phyloP scores from a whole-genome alignment of 768 basidiomycete species.

The Lactifluus pinguis region DNA sequence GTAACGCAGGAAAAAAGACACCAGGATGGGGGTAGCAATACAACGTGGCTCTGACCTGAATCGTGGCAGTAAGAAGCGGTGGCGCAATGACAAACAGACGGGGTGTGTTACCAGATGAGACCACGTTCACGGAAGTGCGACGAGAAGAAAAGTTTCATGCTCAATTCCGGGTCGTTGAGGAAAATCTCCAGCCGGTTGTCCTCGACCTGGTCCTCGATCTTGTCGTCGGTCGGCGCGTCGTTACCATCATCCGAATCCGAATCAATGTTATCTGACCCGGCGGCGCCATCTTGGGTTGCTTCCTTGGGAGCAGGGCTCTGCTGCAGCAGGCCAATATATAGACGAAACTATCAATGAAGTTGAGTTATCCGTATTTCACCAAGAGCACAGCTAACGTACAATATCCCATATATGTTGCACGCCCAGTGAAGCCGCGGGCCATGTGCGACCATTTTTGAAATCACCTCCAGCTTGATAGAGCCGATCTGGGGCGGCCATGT shows the following conservation, averaged over 20 bases:
- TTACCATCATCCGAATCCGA: constrained; percentile 23
- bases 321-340: constrained; percentile 46
- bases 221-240: constrained; percentile 17
- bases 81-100: neutral
- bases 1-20: constrained; percentile 53
- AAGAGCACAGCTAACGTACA: constrained; percentile 29
- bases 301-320: constrained; percentile 20
- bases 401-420: constrained; percentile 53
- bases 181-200: constrained; percentile 36
- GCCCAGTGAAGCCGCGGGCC: constrained; percentile 27
- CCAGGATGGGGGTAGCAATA: constrained; percentile 40
- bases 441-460: constrained; percentile 38
- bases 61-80: constrained; percentile 15
- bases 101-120: constrained; percentile 44
- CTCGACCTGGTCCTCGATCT: constrained; percentile 16
- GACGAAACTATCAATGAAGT: constrained; percentile 40
- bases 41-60: constrained; percentile 42
- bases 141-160: constrained; percentile 58
- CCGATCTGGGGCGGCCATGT: constrained; percentile 39
- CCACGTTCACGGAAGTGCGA: constrained; percentile 61
- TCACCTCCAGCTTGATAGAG: constrained; percentile 50
- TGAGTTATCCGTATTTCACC: neutral
- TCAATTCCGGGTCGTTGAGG: constrained; percentile 50
- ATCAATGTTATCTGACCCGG: constrained; percentile 3
- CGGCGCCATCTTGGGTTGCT: constrained; percentile 18